Conservation (phyloP, 2,329 filamentous ascomycete genomes). For the Penicillium sclerotiorum region DNA sequence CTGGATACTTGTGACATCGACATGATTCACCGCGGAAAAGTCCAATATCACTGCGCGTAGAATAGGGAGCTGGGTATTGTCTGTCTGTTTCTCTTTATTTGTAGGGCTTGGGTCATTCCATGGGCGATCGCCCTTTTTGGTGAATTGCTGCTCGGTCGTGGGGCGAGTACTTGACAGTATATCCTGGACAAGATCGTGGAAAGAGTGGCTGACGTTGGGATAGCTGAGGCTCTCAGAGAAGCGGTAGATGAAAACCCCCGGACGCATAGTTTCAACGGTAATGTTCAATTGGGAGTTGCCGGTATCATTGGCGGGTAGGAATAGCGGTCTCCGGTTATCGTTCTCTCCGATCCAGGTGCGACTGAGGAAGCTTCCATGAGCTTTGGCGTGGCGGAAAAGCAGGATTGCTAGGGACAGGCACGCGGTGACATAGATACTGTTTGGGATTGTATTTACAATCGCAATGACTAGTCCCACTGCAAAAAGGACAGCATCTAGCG, state of each 20-base stretch:
- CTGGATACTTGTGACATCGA: conserved; percentile 87
- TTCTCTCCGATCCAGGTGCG: conserved; percentile 67
- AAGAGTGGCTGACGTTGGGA: conserved; percentile 81
- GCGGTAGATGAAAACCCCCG: conserved; percentile 89
- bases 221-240: conserved; percentile 93
- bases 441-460: conserved; percentile 81
- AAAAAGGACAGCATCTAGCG: conserved; percentile 86
- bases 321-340: conserved; percentile 68
- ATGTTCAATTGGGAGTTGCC: conserved; percentile 85
- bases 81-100: not conserved
- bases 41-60: conserved; percentile 86
- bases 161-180: conserved; percentile 71
- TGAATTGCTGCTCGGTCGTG: conserved; percentile 68
- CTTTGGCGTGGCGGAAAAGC: conserved; percentile 76
- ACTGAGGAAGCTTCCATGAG: conserved; percentile 80
- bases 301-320: conserved; percentile 77
- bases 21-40: conserved; percentile 85
- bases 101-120: conserved; percentile 88
- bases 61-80: conserved; percentile 58
- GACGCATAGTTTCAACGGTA: conserved; percentile 74
- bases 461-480: conserved; percentile 86
- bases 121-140: conserved; percentile 71
- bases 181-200: conserved; percentile 71
- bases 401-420: conserved; percentile 72
- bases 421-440: conserved; percentile 88